These are phyloP conservation scores for baker's yeast (Saccharomyces cerevisiae) DNA, from an alignment of 805 yeast genomes.

Conservation along the genomic window DNA sequence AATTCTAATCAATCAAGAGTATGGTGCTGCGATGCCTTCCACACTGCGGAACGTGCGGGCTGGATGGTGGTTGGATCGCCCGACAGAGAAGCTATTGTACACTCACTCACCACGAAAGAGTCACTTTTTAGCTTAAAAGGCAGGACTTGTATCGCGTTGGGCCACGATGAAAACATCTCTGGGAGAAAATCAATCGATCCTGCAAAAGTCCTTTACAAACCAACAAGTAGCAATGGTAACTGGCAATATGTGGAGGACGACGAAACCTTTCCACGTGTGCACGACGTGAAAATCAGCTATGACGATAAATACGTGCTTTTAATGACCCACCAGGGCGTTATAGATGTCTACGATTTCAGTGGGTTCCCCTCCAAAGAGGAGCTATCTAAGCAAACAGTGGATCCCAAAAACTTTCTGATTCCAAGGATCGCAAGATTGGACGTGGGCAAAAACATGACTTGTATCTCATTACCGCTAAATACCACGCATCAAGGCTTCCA, in stretches of 20 bases:
- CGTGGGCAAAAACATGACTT: conserved; percentile 53
- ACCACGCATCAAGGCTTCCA: conserved; percentile 2
- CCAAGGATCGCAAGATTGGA: conserved; percentile 38
- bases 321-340: conserved; percentile 53
- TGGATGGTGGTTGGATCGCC: conserved; percentile 69
- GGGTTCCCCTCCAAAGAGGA: conserved; percentile 18
- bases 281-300: conserved; percentile 59
- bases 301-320: conserved; percentile 56
- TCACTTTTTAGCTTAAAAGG: neutral
- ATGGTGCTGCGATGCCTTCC: conserved; percentile 66
- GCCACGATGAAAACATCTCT: neutral
- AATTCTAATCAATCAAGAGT: conserved; percentile 24
- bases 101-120: conserved; percentile 29
- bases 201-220: conserved; percentile 22
- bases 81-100: conserved; percentile 52
- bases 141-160: neutral
- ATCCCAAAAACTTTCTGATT: conserved; percentile 16
- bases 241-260: neutral
- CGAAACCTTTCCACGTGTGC: conserved; percentile 40
- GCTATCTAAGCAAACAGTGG: conserved; percentile 5
- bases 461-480: conserved; percentile 45
- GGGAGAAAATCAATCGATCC: conserved; percentile 7
- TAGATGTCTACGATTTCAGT: conserved; percentile 50
- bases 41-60: conserved; percentile 33
- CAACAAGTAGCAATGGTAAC: conserved; percentile 1